Evolutionary conservation across 2,329 filamentous ascomycete genomes (phyloP).

Genomic region (Pestalotiopsis sp.): DNA sequence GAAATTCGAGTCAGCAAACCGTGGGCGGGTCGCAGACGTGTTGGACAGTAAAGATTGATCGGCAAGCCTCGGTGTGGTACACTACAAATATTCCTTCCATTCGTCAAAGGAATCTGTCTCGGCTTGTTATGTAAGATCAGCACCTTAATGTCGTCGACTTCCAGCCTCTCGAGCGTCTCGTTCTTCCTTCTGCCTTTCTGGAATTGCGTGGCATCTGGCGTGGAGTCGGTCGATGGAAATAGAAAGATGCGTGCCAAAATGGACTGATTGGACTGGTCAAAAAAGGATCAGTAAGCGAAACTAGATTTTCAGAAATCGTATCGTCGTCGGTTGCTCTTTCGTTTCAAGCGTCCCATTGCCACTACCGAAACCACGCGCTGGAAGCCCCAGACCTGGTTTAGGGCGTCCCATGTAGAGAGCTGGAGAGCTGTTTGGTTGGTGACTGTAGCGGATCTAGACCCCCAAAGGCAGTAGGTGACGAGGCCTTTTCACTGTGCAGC

Average conservation of each 20-base stretch:
- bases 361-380: not conserved
- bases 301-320: not conserved
- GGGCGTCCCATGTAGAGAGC: not conserved
- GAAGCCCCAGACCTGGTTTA: not conserved
- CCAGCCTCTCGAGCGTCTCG: not conserved
- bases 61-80: not conserved
- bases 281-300: not conserved
- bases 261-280: not conserved
- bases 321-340: not conserved
- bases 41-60: not conserved
- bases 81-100: not conserved
- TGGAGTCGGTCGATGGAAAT: not conserved
- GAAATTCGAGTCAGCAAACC: not conserved
- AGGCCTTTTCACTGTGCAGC: not conserved
- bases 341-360: not conserved
- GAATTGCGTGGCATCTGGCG: too few species aligned
- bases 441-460: not conserved
- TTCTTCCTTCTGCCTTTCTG: too few species aligned
- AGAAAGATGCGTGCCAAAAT: not conserved
- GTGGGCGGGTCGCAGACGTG: not conserved
- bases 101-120: not conserved
- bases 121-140: not conserved
- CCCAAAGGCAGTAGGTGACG: slow-evolving; percentile 9
- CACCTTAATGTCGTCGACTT: not conserved
- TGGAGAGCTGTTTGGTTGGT: not conserved